Conservation (phyloP, 176 grass and related monocot species). For the Oryza australiensis region DNA sequence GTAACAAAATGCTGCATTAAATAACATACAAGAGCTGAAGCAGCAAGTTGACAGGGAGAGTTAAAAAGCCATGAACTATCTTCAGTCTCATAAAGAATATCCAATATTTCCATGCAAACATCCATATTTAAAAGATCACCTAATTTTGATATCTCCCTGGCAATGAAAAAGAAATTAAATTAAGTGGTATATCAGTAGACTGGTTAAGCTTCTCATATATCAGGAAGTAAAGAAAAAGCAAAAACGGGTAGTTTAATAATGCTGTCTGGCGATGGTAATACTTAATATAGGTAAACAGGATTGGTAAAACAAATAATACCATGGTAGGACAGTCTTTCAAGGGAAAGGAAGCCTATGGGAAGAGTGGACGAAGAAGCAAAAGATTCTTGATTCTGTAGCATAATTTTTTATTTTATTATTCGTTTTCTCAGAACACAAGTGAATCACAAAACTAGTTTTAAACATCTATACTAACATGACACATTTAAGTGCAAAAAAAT, state of each 20-base stretch:
- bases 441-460: not conserved
- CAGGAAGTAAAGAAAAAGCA: constrained; percentile 25
- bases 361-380: not conserved
- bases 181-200: constrained; percentile 3
- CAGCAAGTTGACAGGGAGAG: constrained; percentile 65
- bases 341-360: not conserved
- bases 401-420: not conserved
- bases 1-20: constrained; percentile 24
- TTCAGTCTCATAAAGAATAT: constrained; percentile 88
- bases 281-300: not conserved
- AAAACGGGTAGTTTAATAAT: constrained; percentile 1
- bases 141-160: constrained; percentile 77
- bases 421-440: not conserved
- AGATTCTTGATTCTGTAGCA: not conserved
- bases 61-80: constrained; percentile 63
- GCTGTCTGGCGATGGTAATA: not conserved
- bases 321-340: not conserved
- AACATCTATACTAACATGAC: not conserved
- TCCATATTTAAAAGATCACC: constrained; percentile 66
- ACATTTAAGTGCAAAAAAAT: not conserved
- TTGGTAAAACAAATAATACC: not conserved
- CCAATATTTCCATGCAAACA: constrained; percentile 88
- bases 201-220: not conserved
- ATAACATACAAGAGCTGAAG: constrained; percentile 73
- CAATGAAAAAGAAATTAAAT: constrained; percentile 30